Evolutionary conservation across 371 early-diverging fungal species (phyloP).

Genomic region (Zopfochytrium polystomum): DNA sequence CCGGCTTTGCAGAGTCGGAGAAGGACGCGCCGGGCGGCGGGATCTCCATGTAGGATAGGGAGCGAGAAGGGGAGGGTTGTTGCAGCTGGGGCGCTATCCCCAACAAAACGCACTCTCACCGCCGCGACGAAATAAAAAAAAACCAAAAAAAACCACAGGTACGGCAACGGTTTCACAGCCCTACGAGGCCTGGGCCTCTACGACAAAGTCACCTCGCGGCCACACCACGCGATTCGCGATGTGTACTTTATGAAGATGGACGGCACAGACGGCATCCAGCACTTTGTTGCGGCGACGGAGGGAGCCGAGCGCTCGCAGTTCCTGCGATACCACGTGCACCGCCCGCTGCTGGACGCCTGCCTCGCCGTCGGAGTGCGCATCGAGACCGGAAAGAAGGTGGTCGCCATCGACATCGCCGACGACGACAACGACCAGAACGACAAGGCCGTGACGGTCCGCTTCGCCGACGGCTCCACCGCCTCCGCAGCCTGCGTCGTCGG

Average conservation of each 20-base stretch:
- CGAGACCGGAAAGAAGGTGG: slow-evolving; percentile 3
- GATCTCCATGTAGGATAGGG: background rate
- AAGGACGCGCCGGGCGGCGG: slow-evolving; percentile 14
- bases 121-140: too few species aligned
- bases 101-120: too few species aligned
- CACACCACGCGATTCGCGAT: background rate
- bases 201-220: slow-evolving; percentile 4
- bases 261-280: background rate
- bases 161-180: slow-evolving; percentile 4
- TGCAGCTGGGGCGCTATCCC: too few species aligned
- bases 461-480: slow-evolving; percentile 16
- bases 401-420: too few species aligned
- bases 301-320: background rate
- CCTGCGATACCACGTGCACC: slow-evolving; percentile 6
- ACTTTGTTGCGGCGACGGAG: background rate
- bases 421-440: background rate
- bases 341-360: slow-evolving; percentile 4
- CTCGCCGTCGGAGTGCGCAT: slow-evolving; percentile 1
- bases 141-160: background rate
- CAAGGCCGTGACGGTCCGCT: slow-evolving; percentile 4
- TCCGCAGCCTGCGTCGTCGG: slow-evolving; percentile 14
- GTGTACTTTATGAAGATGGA: background rate
- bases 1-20: background rate
- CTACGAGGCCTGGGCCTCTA: slow-evolving; percentile 11
- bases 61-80: too few species aligned